These are phyloP conservation scores for Scedosporium minutisporum DNA, from an alignment of 2,329 filamentous ascomycete genomes.

Conservation along the genomic window DNA sequence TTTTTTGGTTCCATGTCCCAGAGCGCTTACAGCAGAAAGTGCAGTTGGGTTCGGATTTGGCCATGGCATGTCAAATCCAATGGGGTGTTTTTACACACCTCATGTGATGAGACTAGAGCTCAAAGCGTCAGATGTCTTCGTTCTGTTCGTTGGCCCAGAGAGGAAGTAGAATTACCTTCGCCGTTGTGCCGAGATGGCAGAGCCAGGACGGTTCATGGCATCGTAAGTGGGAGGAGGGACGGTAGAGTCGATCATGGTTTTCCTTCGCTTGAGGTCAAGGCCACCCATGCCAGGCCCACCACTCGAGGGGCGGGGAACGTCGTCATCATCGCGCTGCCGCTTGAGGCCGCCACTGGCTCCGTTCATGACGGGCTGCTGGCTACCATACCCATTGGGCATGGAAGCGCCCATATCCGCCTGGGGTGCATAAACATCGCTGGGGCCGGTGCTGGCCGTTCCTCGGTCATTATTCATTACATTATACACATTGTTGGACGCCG, in stretches of 20 bases:
- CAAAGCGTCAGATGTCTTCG: conserved; percentile 7
- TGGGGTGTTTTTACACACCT: not conserved
- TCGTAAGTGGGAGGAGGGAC: conserved; percentile 42
- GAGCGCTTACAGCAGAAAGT: not conserved
- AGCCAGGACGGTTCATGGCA: conserved; percentile 35
- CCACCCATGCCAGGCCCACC: conserved; percentile 33
- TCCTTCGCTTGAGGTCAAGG: conserved; percentile 62
- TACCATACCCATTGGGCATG: conserved; percentile 54
- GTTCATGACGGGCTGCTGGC: conserved; percentile 56
- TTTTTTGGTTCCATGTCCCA: not conserved
- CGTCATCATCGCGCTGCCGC: conserved; percentile 49
- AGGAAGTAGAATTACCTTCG: conserved; percentile 22
- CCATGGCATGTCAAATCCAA: conserved; percentile 2
- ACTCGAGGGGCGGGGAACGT: conserved; percentile 49
- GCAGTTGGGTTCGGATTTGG: not conserved
- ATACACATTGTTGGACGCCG: conserved; percentile 73
- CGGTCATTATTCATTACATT: conserved; percentile 80
- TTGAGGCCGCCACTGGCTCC: conserved; percentile 40
- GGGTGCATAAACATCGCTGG: conserved; percentile 61
- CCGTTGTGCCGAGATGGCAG: conserved; percentile 31
- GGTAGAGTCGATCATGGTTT: conserved; percentile 58
- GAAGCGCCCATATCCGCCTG: conserved; percentile 26
- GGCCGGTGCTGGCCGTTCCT: conserved; percentile 47
- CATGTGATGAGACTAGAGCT: conserved; percentile 8
- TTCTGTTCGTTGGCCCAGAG: conserved; percentile 1